Percentiles rank a stretch among this genome's conserved stretches.
Evolutionary conservation across 805 yeast genomes (phyloP).

Genomic region (Candida quercuum): DNA sequence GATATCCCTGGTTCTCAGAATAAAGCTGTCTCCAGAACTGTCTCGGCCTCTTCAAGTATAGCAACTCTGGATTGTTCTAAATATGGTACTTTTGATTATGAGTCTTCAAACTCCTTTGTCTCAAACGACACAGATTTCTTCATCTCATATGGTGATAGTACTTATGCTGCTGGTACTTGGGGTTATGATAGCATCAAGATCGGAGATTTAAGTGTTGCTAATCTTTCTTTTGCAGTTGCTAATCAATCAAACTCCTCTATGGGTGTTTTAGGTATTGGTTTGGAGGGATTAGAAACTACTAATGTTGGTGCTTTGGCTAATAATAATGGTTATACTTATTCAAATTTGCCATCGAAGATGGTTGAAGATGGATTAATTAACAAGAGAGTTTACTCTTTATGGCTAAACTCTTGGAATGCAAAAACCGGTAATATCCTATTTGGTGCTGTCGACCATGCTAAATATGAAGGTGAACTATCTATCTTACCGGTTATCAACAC

Average conservation of each 20-base stretch:
- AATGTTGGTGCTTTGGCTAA: slow-evolving; percentile 26
- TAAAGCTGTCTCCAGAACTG: slow-evolving; percentile 6
- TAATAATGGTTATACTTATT: slow-evolving; percentile 36
- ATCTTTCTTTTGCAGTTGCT: slow-evolving; percentile 71
- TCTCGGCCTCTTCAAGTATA: slow-evolving; percentile 1
- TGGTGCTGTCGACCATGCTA: slow-evolving; percentile 67
- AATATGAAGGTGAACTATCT: slow-evolving; percentile 47
- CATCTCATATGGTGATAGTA: slow-evolving; percentile 46
- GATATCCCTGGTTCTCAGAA: slow-evolving; percentile 1
- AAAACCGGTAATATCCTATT: slow-evolving; percentile 53
- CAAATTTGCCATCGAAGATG: slow-evolving; percentile 62
- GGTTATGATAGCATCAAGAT: slow-evolving; percentile 52
- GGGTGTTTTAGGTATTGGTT: slow-evolving; percentile 75
- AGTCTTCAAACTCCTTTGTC: slow-evolving; percentile 28
- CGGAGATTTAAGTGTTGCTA: slow-evolving; percentile 44
- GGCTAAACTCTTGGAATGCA: slow-evolving; percentile 40
- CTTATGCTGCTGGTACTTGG: slow-evolving; percentile 30
- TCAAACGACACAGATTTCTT: slow-evolving; percentile 31
- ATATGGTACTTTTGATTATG: slow-evolving; percentile 34
- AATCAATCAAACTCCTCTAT: slow-evolving; percentile 52
- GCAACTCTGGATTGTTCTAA: slow-evolving; percentile 32
- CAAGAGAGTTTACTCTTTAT: slow-evolving; percentile 57
- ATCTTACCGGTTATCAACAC: slow-evolving; percentile 41
- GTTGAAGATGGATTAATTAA: slow-evolving; percentile 51
- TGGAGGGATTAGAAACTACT: slow-evolving; percentile 64